These are phyloP conservation scores for Penicillium lagena DNA, from an alignment of 495 filamentous ascomycete species.

Conservation along the genomic window DNA sequence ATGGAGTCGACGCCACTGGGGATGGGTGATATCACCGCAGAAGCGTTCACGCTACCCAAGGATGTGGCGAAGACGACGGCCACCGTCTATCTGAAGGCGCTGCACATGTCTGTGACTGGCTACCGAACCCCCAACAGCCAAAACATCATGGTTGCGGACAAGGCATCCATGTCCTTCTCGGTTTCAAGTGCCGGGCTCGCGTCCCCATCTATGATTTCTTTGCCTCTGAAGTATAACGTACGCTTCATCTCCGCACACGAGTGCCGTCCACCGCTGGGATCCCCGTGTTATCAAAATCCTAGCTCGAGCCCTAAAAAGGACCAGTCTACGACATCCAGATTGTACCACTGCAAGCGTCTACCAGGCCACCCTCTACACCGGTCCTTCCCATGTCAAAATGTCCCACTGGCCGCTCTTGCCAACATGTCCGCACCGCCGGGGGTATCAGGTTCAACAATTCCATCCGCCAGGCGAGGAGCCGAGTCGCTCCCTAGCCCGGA, in stretches of 20 bases:
- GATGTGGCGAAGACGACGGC: conserved; percentile 13
- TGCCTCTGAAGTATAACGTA: conserved; percentile 53
- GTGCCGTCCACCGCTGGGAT: conserved; percentile 49
- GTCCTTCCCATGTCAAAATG: conserved; percentile 49
- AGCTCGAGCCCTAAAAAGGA: conserved; percentile 22
- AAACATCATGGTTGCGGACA: conserved; percentile 35
- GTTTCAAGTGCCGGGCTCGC: conserved; percentile 8
- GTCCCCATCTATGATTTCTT: conserved; percentile 31
- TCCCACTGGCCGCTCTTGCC: conserved; percentile 47
- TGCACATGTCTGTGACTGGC: conserved; percentile 19
- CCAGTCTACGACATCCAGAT: conserved; percentile 2
- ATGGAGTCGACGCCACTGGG: conserved; percentile 32
- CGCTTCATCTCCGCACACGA: conserved; percentile 61
- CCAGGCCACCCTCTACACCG: conserved; percentile 61
- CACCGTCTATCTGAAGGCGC: conserved; percentile 10
- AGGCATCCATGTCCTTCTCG: conserved; percentile 47
- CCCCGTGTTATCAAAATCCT: conserved; percentile 10
- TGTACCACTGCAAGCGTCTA: conserved; percentile 19
- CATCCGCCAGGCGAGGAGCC: background rate
- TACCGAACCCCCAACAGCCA: conserved; percentile 11
- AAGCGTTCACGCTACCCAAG: conserved; percentile 30
- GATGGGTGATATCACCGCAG: conserved; percentile 40
- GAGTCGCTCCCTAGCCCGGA: conserved; percentile 21
- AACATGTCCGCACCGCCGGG: conserved; percentile 9
- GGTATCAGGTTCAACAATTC: background rate